Base-by-base conservation (phyloP, 1,284 basidiomycete genomes). In the Moesziomyces globuligerus region DNA sequence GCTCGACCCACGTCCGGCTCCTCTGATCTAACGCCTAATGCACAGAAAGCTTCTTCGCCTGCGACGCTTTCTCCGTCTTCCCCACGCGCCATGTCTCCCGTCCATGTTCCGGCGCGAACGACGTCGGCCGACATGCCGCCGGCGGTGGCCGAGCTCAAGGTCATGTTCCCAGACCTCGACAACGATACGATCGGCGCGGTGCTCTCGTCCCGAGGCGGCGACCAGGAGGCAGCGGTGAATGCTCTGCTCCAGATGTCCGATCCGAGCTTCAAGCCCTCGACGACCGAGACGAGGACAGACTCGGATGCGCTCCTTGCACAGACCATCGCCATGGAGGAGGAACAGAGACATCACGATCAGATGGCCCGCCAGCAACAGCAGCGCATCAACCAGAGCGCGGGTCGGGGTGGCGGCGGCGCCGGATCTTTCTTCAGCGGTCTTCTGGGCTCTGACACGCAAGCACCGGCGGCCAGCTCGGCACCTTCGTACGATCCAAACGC, bases 141-240 rank as follows among this genome's bases (percentile, higher is more conserved):
- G 39, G 64, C 65, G 11, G 68, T 72, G 9, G 52, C 67, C 41
- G 69, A 70, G 45, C 59, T 78, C 48, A 70, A 69, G 37, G 38
- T 34, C 43, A 78, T 78, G 75, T 78, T 78, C 41, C 76, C 76
- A 1, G 67, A 75, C 28, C 43, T 76, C 18, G 76, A 78, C 53
- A 42, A 52, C 21, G 76, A 78, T 4, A 76, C 75, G 1, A 71
- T 78, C 36, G 56, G 52, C 11, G 72, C 72, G 24, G 73, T 78
- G 15, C 50, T 78, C 7, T 66, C 69, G n/a, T 65, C 73, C 6
- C 52, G 58, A 10, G 72, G 65, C 26, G 74, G 74, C 1, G 52
- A 76, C 44, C 61, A 73, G 40, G 75, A 78, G 51, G 48, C 62
- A 13, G 75, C 75, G 1, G 65, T 77, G 50, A 77, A 75, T 23